Evolutionary conservation across 768 basidiomycete species (phyloP).

Genomic region (Leccinum fibrillosum): DNA sequence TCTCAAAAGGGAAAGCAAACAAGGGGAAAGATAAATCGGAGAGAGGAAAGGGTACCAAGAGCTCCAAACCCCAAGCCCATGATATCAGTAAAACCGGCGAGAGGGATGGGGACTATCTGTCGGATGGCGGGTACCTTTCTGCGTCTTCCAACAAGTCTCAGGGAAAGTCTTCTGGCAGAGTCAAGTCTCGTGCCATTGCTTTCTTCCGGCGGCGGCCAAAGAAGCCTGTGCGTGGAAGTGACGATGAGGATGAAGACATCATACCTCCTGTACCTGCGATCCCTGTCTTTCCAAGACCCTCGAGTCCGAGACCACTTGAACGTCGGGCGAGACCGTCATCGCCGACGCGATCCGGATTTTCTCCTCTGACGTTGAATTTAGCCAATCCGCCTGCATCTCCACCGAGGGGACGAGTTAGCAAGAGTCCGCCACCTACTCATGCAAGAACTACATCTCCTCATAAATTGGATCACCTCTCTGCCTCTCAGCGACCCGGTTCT

Average conservation of each 20-base stretch:
- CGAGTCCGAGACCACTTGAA: conserved; percentile 28
- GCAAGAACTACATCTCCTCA: conserved; percentile 7
- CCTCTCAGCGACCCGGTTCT: conserved; percentile 9
- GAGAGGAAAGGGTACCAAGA: conserved; percentile 20
- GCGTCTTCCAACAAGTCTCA: conserved; percentile 33
- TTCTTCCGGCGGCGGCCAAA: conserved; percentile 33
- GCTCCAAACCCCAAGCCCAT: conserved; percentile 12
- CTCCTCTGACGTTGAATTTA: conserved; percentile 25
- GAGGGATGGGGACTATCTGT: conserved; percentile 21
- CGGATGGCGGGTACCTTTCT: conserved; percentile 33
- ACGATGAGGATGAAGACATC: conserved; percentile 29
- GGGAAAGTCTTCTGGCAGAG: conserved; percentile 25
- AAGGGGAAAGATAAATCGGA: conserved; percentile 20
- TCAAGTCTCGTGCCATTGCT: conserved; percentile 32
- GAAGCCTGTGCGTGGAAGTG: conserved; percentile 23
- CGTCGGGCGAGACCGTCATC: conserved; percentile 24
- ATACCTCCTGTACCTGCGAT: conserved; percentile 33
- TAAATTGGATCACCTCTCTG: conserved; percentile 7
- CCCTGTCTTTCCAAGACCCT: conserved; percentile 25
- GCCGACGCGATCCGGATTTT: conserved; percentile 28
- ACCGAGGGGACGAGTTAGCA: conserved; percentile 20
- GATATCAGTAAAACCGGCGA: conserved; percentile 19
- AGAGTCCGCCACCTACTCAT: conserved; percentile 27
- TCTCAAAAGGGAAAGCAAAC: conserved; percentile 20
- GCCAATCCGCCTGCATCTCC: conserved; percentile 19